Conservation (phyloP, 2,329 filamentous ascomycete genomes). For the Mycosphaerelloides madeirae region DNA sequence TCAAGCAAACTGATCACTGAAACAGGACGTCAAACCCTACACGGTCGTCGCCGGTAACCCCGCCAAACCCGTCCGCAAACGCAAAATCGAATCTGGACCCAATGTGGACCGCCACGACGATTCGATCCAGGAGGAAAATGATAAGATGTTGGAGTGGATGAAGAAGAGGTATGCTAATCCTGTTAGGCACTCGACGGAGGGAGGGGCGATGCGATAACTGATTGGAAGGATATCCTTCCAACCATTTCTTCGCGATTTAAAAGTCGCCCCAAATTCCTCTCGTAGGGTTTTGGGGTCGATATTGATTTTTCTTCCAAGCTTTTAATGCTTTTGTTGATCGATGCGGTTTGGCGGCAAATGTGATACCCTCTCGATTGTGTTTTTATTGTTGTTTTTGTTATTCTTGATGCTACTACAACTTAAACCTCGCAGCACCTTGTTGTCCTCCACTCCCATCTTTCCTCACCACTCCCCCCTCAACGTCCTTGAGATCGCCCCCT, state of each 20-base stretch:
- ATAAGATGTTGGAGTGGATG: slow-evolving; percentile 16
- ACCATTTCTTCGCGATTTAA: no score
- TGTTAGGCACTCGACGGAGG: no score
- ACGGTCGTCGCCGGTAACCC: slow-evolving; percentile 47
- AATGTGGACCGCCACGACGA: slow-evolving; percentile 21
- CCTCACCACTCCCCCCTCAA: slow-evolving; percentile 71
- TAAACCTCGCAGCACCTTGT: slow-evolving; percentile 29
- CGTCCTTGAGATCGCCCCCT: slow-evolving; percentile 77
- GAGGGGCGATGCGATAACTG: no score
- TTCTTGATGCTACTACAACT: slow-evolving; percentile 20
- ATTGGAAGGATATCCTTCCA: no score
- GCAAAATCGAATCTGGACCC: slow-evolving; percentile 22
- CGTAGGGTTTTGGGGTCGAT: no score
- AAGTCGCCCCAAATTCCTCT: no score
- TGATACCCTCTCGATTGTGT: no score
- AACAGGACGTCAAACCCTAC: slow-evolving; percentile 43
- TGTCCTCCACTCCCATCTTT: slow-evolving; percentile 13
- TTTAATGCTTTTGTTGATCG: no score
- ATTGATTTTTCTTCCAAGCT: no score
- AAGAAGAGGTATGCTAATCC: not conserved
- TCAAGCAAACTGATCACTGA: not conserved
- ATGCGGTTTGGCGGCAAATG: no score
- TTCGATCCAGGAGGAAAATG: slow-evolving; percentile 28
- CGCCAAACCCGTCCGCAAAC: slow-evolving; percentile 25
- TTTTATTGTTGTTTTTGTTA: no score